Evolutionary conservation across 1,139 yeast genomes (phyloP).

Genomic region (Candida sanyaensis): DNA sequence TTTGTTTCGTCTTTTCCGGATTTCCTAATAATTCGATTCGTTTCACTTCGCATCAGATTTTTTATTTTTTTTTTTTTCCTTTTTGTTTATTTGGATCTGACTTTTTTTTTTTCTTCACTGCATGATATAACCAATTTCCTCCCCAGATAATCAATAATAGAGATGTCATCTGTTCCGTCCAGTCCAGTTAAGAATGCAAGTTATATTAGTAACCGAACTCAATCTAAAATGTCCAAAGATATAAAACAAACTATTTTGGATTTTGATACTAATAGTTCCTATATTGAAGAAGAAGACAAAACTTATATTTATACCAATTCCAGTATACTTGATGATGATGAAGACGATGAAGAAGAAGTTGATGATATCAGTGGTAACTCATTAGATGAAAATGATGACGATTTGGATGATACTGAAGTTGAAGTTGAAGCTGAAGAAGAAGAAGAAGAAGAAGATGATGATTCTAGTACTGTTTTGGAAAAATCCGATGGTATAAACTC

Average conservation of each 20-base stretch:
- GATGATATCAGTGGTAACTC: constrained; percentile 11
- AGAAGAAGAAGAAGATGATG: constrained; percentile 12
- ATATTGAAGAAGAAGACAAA: constrained; percentile 41
- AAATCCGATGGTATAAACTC: constrained; percentile 1
- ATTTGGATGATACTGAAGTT: background rate
- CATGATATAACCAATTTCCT: background rate
- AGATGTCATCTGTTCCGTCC: constrained; percentile 1
- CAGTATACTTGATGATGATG: constrained; percentile 18
- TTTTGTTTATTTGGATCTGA: no score
- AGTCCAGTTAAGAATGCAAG: constrained; percentile 2
- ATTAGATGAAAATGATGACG: no score
- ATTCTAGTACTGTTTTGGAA: constrained; percentile 6
- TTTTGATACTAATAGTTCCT: constrained; percentile 29
- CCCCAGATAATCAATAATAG: background rate
- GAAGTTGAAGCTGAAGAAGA: constrained; percentile 9
- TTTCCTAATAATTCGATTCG: background rate
- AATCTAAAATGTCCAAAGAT: constrained; percentile 7
- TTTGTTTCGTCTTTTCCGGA: background rate
- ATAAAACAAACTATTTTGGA: constrained; percentile 23
- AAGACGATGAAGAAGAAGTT: constrained; percentile 16
- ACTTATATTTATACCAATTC: constrained; percentile 34
- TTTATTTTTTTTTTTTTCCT: no score
- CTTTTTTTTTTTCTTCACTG: background rate
- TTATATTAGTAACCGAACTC: background rate
- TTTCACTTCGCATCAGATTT: constrained; percentile 2